phyloP scores from a whole-genome alignment of 225 moss, liverwort and hornwort genomes.

The Pseudisothecium myosuroides region DNA sequence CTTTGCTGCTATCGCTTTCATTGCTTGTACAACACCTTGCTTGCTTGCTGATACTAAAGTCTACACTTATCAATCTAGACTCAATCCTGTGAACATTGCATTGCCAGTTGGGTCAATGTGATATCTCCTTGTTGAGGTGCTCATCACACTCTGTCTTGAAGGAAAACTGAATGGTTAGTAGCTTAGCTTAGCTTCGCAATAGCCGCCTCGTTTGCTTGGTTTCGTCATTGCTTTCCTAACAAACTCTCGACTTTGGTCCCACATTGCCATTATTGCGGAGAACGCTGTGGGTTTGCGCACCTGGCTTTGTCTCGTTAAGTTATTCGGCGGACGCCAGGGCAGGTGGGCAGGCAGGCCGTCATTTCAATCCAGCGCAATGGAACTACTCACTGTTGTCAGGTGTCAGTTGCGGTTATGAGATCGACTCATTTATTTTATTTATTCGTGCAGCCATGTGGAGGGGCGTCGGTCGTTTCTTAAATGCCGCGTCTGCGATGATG shows the following conservation, averaged over 20 bases:
- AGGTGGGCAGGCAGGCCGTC: background rate
- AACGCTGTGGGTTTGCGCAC: background rate
- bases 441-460: background rate
- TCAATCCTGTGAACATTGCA: background rate
- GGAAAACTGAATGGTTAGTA: background rate
- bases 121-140: background rate
- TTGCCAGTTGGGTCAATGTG: background rate
- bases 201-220: background rate
- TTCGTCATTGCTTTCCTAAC: background rate
- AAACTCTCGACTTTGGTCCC: background rate
- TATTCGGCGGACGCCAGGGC: background rate
- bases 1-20: background rate
- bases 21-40: background rate
- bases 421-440: slow-evolving; percentile 9
- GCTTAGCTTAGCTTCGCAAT: background rate
- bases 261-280: background rate
- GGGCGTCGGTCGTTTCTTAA: background rate
- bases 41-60: background rate
- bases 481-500: background rate
- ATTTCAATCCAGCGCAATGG: background rate
- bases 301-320: background rate
- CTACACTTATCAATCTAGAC: background rate
- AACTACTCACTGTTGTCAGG: slow-evolving; percentile 4
- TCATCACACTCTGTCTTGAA: background rate
- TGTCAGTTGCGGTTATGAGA: slow-evolving; percentile 26